Evolutionary conservation across 257 asterid species (phyloP).

Genomic region (Solanum bulbocastanum): DNA sequence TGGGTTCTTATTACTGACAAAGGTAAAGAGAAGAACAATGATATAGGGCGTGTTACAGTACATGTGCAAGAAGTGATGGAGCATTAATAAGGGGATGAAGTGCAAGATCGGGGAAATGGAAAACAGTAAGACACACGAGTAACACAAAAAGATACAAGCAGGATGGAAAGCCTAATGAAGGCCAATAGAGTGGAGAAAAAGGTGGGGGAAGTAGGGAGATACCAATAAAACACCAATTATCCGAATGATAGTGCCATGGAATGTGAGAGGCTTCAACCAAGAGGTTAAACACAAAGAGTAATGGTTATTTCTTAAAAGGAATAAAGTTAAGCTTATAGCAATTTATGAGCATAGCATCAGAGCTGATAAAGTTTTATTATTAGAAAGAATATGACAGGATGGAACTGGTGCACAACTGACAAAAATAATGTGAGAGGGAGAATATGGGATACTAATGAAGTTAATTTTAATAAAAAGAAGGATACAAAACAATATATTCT

Average conservation of each 20-base stretch:
- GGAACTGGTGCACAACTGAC: neutral
- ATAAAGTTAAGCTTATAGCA: too few species aligned
- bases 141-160: too few species aligned
- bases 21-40: too few species aligned
- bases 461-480: too few species aligned
- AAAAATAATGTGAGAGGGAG: too few species aligned
- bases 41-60: neutral
- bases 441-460: too few species aligned
- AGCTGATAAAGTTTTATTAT: too few species aligned
- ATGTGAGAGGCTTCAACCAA: neutral
- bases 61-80: neutral
- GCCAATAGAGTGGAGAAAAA: neutral
- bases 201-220: neutral
- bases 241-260: neutral
- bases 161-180: too few species aligned
- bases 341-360: too few species aligned
- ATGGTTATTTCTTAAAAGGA: neutral
- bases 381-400: neutral
- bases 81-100: too few species aligned
- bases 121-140: neutral
- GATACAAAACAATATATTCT: too few species aligned
- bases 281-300: neutral
- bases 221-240: neutral
- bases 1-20: neutral
- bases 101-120: neutral